Evolutionary conservation across 805 yeast genomes (phyloP).

Genomic region (Wickerhamiella spandovensis): DNA sequence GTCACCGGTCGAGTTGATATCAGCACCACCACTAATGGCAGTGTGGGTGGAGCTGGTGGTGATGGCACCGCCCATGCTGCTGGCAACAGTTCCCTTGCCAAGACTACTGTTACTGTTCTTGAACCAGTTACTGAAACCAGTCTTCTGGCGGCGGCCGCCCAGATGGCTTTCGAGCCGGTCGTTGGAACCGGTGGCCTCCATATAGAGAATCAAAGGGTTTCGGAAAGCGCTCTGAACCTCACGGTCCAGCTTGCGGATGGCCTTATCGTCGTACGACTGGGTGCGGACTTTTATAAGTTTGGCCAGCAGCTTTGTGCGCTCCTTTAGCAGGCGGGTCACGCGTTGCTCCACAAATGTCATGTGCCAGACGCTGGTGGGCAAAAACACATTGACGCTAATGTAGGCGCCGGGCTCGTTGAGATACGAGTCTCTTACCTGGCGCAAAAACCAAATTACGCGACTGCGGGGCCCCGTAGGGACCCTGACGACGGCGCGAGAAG

Average conservation of each 20-base stretch:
- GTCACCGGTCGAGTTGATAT: neutral
- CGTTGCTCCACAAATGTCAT: neutral
- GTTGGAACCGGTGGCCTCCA: neutral
- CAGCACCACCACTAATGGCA: neutral
- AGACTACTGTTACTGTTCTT: constrained; percentile 1
- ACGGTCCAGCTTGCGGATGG: neutral
- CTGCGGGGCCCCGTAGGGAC: neutral
- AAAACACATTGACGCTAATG: constrained; percentile 4
- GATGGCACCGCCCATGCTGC: neutral
- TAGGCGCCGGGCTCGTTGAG: constrained; percentile 4
- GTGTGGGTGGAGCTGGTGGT: neutral
- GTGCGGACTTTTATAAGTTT: neutral
- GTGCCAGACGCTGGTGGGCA: constrained; percentile 4
- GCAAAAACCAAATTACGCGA: constrained; percentile 6
- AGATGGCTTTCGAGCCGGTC: neutral
- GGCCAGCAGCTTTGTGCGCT: constrained; percentile 4
- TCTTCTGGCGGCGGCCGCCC: neutral
- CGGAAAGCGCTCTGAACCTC: neutral
- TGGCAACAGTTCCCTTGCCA: constrained; percentile 2
- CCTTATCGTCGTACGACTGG: neutral
- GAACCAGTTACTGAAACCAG: neutral
- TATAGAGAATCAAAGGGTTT: neutral
- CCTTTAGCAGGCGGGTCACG: neutral
- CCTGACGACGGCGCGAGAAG: neutral
- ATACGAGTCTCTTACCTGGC: constrained; percentile 2